Conservation (phyloP, 73 alveolate species). For the Uronychia setigera region DNA sequence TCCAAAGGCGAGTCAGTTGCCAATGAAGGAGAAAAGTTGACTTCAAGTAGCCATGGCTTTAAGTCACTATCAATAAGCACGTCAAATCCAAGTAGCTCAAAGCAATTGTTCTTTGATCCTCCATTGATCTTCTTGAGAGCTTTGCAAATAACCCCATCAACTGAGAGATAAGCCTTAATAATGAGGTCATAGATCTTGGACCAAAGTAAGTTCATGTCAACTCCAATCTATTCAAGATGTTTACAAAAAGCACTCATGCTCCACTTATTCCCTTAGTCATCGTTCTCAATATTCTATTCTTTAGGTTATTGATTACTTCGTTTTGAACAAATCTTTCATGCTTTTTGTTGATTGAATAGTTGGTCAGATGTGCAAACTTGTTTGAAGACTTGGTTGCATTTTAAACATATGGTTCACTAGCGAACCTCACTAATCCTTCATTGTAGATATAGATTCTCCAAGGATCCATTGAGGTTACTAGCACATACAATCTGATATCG, state of each 20-base stretch:
- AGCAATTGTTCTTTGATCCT: conserved; percentile 44
- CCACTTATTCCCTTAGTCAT: conserved; percentile 78
- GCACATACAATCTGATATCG: conserved; percentile 81
- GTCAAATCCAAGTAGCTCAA: conserved; percentile 47
- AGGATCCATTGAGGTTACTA: conserved; percentile 87
- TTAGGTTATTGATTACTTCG: conserved; percentile 43
- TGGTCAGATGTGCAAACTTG: conserved; percentile 78
- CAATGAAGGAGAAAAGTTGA: conserved; percentile 44
- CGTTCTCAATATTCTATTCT: conserved; percentile 64
- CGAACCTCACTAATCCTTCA: conserved; percentile 82
- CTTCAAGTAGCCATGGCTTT: conserved; percentile 55
- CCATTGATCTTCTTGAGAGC: conserved; percentile 25
- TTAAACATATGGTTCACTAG: conserved; percentile 76
- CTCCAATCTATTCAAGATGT: conserved; percentile 64
- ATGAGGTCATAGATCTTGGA: conserved; percentile 73
- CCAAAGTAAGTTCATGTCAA: conserved; percentile 66
- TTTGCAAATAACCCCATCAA: conserved; percentile 9
- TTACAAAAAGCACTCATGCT: conserved; percentile 59
- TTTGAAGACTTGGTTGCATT: conserved; percentile 59
- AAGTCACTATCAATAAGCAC: conserved; percentile 34
- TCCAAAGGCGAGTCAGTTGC: conserved; percentile 54
- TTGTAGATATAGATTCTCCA: conserved; percentile 71
- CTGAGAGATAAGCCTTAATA: conserved; percentile 56
- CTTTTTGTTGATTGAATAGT: conserved; percentile 81
- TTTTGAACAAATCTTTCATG: conserved; percentile 57